Base-by-base conservation (phyloP, 352 stramenopile genomes). In the Elongisporangium prolatum region DNA sequence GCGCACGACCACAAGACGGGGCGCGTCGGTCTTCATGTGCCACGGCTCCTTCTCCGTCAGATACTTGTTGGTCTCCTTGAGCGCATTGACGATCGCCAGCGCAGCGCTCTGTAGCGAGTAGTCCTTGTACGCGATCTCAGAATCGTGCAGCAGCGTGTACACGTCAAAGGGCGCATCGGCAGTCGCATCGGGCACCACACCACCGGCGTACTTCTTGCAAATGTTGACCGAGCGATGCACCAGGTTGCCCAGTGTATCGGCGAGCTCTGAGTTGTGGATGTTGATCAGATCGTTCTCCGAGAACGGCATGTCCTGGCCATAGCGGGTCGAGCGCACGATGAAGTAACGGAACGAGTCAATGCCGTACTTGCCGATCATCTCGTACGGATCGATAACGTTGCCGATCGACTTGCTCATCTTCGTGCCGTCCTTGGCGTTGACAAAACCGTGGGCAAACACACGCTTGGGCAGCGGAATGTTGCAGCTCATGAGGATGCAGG, bases 331-430 rank as follows among this genome's bases (percentile, higher is more conserved):
- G 81, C 88, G 86, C 54, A 93, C 75, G 44, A 97, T 79, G 61
- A 94, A 96, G 66, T 95, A 99, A 54, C 97, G 86, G 76, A 99
- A 98, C 50, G 95, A 97, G 71, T 99, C 97, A 9, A 98, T 69
- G 21, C 91, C 81, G 68, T 96, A 98, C 64, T 91, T 96, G 48
- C 85, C 67, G 7, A 99, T 86, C 63, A 99, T 88, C 37, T 98
- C 90, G 57, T 98, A 87, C 47, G 97, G 97, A 60, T 98, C 91
- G 54, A 99, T 89, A 18, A 99, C 95, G 76, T 99, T 99, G 22
- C 97, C 97, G 34, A 99, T 77, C 17, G 91, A 98, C 75, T 99
- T 99, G 64, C 90, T 98, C 77, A 99, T 99, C 82, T 99, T 99
- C 60, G 96, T 93, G 21, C 97, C 96, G 63, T 99, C 95, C 70